Base-by-base conservation (phyloP, 2,329 filamentous ascomycete species). In the Diatrype stigma region DNA sequence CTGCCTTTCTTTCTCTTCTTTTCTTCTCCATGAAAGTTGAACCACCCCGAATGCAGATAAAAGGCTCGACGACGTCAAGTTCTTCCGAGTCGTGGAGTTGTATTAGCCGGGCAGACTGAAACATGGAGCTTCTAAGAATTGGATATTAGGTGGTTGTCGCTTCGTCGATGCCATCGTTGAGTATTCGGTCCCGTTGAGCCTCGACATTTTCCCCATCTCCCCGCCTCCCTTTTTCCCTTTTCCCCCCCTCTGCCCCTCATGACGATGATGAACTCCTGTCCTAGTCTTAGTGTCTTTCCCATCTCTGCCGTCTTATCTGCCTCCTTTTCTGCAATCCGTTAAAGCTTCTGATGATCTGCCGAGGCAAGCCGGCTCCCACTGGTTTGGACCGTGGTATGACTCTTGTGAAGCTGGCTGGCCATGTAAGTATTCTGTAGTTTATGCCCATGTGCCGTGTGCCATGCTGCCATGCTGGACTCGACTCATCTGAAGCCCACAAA, bases 51-150 rank as follows among this genome's bases (percentile, higher is more conserved):
- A 66, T 67, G 70, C 67, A 76, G 79, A 80, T 78, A 73, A 71
- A 63, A 73, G 79, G 78, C 80, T 77, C 74, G 63, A 65, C 73
- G 74, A 70, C 68, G 59, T 53, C 53, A 56, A 53, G 61, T 63
- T 61, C 61, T 64, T 59, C 62, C 71, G 69, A 67, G 71, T 71
- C 72, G 73, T 68, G 52, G 73, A 73, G 80, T 82, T 83, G 80
- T 76, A 78, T 75, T 72, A 73, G 63, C 75, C 73, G 79, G 80
- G 80, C 67, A 83, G 76, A 84, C 67, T 54, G 67, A 75, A 76
- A 69, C 64, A 57, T 75, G 80, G 76, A 73, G 78, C 79, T 82
- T 81, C 69, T 71, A 82, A 83, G 80, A 83, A 84, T 82, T 82
- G 79, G 75, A 70, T 76, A 79, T 72, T 79, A 76, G 75, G 72